Percentiles rank a stretch among this genome's conserved stretches.
Evolutionary conservation across 192 early-diverging fungal species (phyloP).

Genomic region (Coemansia sp.): DNA sequence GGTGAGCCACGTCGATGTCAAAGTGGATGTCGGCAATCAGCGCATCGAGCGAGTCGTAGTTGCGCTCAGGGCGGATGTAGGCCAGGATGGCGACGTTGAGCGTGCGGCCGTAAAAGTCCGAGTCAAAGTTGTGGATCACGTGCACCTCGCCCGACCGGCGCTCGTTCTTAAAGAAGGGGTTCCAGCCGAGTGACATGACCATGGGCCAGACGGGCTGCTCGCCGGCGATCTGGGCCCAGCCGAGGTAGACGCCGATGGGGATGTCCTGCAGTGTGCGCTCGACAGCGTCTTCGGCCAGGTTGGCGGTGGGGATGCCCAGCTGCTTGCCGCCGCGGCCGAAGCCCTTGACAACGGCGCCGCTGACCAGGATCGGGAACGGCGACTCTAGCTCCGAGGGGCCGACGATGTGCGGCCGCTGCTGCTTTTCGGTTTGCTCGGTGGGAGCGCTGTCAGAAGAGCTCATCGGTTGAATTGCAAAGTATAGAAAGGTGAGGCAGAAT

Average conservation of each 20-base stretch:
- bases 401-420: conserved; percentile 58
- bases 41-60: conserved; percentile 86
- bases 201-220: conserved; percentile 71
- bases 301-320: conserved; percentile 97
- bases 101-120: conserved; percentile 90
- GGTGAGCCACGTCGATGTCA: conserved; percentile 60
- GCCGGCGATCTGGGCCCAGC: conserved; percentile 79
- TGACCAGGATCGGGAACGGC: conserved; percentile 78
- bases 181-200: conserved; percentile 99
- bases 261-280: conserved; percentile 59
- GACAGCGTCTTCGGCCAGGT: conserved; percentile 78
- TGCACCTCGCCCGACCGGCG: conserved; percentile 97
- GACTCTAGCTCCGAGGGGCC: conserved; percentile 57
- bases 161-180: conserved; percentile 97
- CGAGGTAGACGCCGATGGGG: conserved; percentile 91
- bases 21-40: conserved; percentile 90
- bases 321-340: conserved; percentile 97
- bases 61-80: conserved; percentile 85
- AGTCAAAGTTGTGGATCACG: conserved; percentile 79
- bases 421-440: not conserved
- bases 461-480: not conserved
- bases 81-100: conserved; percentile 82
- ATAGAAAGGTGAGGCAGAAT: not conserved
- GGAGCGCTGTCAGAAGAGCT: not conserved
- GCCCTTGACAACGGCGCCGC: conserved; percentile 80